Evolutionary conservation across 2,329 filamentous ascomycete species (phyloP), one percentile per base, ranked within the genome.

Genomic region (Hypoxylon sp.): DNA sequence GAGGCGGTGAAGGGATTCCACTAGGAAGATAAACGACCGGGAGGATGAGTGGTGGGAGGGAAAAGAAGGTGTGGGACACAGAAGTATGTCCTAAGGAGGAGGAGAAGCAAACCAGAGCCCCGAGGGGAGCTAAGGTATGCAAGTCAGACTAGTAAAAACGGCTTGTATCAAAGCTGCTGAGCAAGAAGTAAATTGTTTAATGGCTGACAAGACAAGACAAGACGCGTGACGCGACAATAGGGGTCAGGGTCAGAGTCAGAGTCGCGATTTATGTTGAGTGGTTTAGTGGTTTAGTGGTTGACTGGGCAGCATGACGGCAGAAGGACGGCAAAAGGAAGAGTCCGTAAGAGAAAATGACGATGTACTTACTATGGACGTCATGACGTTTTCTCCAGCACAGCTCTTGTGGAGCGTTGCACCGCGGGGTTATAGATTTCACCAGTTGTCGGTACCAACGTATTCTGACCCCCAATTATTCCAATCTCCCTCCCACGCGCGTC

Each of bases 331-430:
- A 36, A 45, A 30, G 55, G 43, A 41, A 58, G 21, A 34, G 28
- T 62, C 53, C 30, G 32, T 6, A 64, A 52, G 28, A 46, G 43
- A 57, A 41, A 46, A 63, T 43, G 38, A 57, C 21, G 46, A 67
- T 56, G 63, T 56, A 77, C 76, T 78, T 71, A 78, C 76, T 70
- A 78, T 76, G 58, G 76, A 77, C 68, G 76, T 73, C 76, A 78
- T 78, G 72, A 74, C 71, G 74, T 69, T 72, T 73, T 68, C 61
- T 41, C 25, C 53, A 46, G 43, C 28, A 28, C 50, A 51, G 38
- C 65, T 50, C 53, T 49, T 67, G 67, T 59, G 68, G 73, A 70
- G 49, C 53, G 67, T 69, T 32, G 57, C 56, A 70, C 65, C 50
- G 68, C 64, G 68, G 68, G 68, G 68, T 65, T 64, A 46, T 60